Base-by-base conservation (phyloP, 2,329 filamentous ascomycete genomes). In the Sphaerostilbella broomeana region DNA sequence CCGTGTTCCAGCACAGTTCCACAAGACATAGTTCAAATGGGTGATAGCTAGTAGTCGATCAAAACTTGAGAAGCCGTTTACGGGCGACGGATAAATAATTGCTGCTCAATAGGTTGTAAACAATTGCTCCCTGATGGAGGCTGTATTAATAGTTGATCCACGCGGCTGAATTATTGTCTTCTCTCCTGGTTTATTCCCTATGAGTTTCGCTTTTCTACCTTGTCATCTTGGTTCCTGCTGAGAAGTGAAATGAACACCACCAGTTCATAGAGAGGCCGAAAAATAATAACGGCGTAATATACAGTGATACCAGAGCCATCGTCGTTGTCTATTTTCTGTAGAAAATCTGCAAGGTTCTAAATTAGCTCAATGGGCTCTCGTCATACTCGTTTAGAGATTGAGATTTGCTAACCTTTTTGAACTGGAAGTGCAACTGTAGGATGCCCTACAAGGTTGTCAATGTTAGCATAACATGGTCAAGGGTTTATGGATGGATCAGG, bases 391-490 rank as follows among this genome's bases (percentile, higher is more conserved):
- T 9, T 25, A 22, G 12, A 35, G 25, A 10, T 17, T 27, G 28
- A 36, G 20, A 38, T 28, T 35, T 18, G 15, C 63, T 57, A 63
- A 94, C 88, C 79, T 95, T 94, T 64, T 97, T 98, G 72, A 97
- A 95, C 62, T 95, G 89, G 61, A 98, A 98, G 61, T 97, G 90
- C 43, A 98, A 75, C 65, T 95, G 89, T 42, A 98, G 69, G 53
- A 97, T 95, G 38, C 90, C 90, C 86, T 94, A 33, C 35, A 35
- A 10, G 30, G 28, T 34, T 38, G 17, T 26, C 24, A 27, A 18
- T 21, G 25, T 41, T 37, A 42, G 42, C 33, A 28, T 18, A 29
- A 35, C 42, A 42, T 15, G 42, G 42, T 42, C 38, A n/a, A 34
- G 34, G 42, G 20, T 19, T 15, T 21, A 34, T 26, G 25, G n/a